Evolutionary conservation across 768 basidiomycete genomes (phyloP).

Genomic region (Boletus subcaerulescens): DNA sequence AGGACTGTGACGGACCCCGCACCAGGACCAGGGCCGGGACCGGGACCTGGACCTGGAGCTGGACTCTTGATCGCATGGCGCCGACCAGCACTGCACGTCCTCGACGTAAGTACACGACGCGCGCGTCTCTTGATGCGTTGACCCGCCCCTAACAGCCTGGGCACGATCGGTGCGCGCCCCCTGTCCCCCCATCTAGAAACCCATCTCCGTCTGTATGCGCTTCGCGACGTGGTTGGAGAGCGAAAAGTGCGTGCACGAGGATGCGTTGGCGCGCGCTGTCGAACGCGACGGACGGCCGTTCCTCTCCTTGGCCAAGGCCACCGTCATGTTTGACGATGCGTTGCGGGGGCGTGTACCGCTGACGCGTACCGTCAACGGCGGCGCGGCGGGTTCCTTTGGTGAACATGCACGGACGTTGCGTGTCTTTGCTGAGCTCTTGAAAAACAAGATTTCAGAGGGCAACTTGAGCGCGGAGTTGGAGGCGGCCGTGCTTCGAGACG

Average conservation of each 20-base stretch:
- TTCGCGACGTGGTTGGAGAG: conserved; percentile 21
- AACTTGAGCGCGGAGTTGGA: conserved; percentile 15
- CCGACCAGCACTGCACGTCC: not conserved
- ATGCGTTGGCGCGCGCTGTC: conserved; percentile 10
- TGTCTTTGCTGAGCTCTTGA: conserved; percentile 14
- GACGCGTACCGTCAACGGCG: not conserved
- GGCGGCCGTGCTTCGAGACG: conserved; percentile 22
- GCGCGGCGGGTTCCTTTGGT: not conserved
- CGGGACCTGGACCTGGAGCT: too few relatives aligned
- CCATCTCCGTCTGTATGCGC: conserved; percentile 10
- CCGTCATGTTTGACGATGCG: conserved; percentile 18
- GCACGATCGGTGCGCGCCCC: too few relatives aligned
- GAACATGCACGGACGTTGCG: conserved; percentile 15
- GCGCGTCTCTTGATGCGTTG: too few relatives aligned
- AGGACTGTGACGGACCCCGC: too few relatives aligned
- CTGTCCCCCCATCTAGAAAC: not conserved
- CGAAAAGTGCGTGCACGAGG: conserved; percentile 1
- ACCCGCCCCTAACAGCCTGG: too few relatives aligned
- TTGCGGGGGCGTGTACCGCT: conserved; percentile 4
- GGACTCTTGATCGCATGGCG: not conserved
- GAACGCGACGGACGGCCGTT: conserved; percentile 21
- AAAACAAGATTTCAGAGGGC: conserved; percentile 6
- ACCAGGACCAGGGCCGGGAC: not conserved
- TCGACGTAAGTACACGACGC: conserved; percentile 10
- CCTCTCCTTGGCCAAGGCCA: conserved; percentile 16